Evolutionary conservation across 2,329 filamentous ascomycete species (phyloP), one percentile per base, ranked within the genome.

Genomic region (Cryphonectria japonica): DNA sequence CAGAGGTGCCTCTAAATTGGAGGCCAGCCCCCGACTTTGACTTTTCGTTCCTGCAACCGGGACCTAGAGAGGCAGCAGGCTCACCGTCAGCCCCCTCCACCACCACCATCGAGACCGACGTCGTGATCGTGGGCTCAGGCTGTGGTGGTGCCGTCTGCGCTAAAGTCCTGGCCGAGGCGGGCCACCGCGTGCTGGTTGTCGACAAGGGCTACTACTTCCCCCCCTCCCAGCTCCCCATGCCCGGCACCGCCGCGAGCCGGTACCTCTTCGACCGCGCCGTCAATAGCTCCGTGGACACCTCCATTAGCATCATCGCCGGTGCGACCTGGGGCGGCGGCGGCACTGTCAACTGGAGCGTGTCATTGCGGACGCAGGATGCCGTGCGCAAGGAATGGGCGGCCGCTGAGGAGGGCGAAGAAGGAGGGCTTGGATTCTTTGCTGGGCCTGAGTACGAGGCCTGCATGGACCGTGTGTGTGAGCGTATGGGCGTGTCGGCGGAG

Each of bases 91-190:
- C 90, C 73, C 84, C 86, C 3, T 82, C 97, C 54, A 89, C 94
- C 68, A 91, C 92, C 0, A 85, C 85, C 3, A 82, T 97, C 54
- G 89, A 94, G 68, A 91, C 92, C 0, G 95, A 98, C 79, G 89
- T 97, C 0, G 89, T 97, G 57, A 90, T 98, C 71, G 86, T 98
- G 29, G 95, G 95, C 2, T 96, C 93, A 52, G 95, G 95, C 39
- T 97, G 93, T 76, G 95, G 95, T 73, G 94, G 93, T 57, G 93
- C 87, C 13, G 94, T 97, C 0, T 88, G 87, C 50, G 94, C 95
- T 34, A 95, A 95, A 80, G 91, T 93, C 66, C 83, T 97, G 1
- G 89, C 94, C 13, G 91, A 94, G 79, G 92, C 91, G 0, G 93
- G 92, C 4, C 85, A 92, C 74, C 75, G 85, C 29, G 93, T 97